These are phyloP conservation scores for Maudiozyma turicensis DNA, from an alignment of 805 yeast species.

Conservation along the genomic window DNA sequence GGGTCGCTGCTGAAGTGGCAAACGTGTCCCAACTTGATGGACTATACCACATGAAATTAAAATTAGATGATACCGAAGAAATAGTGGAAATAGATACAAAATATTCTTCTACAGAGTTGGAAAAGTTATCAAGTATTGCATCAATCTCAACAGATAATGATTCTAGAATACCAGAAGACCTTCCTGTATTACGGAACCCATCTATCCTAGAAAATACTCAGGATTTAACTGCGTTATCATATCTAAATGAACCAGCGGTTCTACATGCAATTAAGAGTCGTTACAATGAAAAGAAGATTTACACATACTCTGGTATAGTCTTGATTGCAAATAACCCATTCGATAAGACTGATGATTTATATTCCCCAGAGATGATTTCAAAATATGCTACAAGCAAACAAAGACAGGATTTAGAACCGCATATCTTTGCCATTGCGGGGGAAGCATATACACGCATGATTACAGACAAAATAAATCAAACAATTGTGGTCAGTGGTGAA, in stretches of 20 bases:
- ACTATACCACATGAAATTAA: slow-evolving; percentile 42
- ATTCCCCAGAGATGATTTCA: slow-evolving; percentile 84
- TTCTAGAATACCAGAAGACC: background rate
- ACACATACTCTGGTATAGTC: slow-evolving; percentile 94
- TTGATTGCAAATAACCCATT: slow-evolving; percentile 95
- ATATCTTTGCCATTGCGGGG: slow-evolving; percentile 93
- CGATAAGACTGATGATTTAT: slow-evolving; percentile 80
- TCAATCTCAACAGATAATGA: background rate
- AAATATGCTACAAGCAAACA: slow-evolving; percentile 70
- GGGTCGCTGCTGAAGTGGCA: slow-evolving; percentile 61
- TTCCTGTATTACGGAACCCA: slow-evolving; percentile 60
- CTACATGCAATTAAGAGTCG: slow-evolving; percentile 86
- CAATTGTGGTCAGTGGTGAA: slow-evolving; percentile 95
- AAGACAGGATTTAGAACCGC: slow-evolving; percentile 81
- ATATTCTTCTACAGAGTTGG: slow-evolving; percentile 8
- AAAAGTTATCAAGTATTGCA: slow-evolving; percentile 13
- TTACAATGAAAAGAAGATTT: slow-evolving; percentile 78
- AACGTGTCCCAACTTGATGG: slow-evolving; percentile 34
- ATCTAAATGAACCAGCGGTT: slow-evolving; percentile 93
- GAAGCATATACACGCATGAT: slow-evolving; percentile 96
- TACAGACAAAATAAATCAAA: slow-evolving; percentile 74
- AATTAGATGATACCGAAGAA: slow-evolving; percentile 39
- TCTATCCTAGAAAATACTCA: slow-evolving; percentile 88
- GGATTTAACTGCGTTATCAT: slow-evolving; percentile 85
- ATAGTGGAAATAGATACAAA: slow-evolving; percentile 35